Evolutionary conservation across 2,329 filamentous ascomycete genomes (phyloP), one percentile per base, ranked within the genome.

Genomic region (Neofusicoccum parvum): DNA sequence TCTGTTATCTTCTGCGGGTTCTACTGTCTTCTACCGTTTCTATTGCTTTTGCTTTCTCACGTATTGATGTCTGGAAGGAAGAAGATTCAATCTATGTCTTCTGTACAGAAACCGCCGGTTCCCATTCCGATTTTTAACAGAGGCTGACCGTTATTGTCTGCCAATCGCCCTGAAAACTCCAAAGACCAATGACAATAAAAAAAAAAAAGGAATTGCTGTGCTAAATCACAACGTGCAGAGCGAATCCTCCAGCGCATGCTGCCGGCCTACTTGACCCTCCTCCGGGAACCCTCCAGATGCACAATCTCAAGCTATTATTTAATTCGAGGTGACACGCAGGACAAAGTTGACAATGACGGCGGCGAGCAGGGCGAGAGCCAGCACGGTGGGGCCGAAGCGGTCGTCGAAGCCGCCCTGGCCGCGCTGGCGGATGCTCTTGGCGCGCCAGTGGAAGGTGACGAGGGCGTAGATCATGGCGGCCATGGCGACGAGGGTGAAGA

Each of bases 311-410:
- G 5, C 32, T 20, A 53, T 20, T 49, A 43, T 15, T 56, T 7
- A 32, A 32, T 7, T 41, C 20, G 34, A 41, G 37, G 65, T 66
- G 9, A 65, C 41, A 23, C 66, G 49, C 32, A 99, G 82, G 43
- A 96, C 89, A 77, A 99, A 98, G 83, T 99, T 99, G 74, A 97
- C 92, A 63, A 97, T 83, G n/a, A 99, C 92, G 14, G 94, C 95
- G 54, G 92, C 85, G 72, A 97, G 81, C 70, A 99, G 82, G 63
- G 94, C 91, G 72, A 97, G 86, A 56, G 94, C 92, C 78, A 99
- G 80, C 60, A 98, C 87, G 0, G 94, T 97, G 5, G 95, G 95
- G 7, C 95, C 95, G 73, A 97, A 94, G 48, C 94, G 88, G 82
- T 99, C 95, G 77, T 99, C 95, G 76, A 99, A 98, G 23, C 95